These are phyloP conservation scores for Podospora pseudoanserina DNA, from an alignment of 495 filamentous ascomycete genomes.

Conservation along the genomic window DNA sequence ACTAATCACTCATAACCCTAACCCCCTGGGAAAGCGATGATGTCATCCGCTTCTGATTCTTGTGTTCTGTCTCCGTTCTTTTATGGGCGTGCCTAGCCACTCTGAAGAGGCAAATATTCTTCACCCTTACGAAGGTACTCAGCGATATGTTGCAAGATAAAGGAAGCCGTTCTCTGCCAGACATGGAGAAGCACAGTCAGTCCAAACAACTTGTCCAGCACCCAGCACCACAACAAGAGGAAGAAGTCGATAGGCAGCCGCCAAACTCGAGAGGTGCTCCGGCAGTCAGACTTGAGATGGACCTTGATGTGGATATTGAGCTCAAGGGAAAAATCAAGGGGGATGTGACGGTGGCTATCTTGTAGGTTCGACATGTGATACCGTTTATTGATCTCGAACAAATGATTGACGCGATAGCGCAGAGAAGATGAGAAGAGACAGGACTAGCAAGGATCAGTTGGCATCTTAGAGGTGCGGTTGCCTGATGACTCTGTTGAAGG, in stretches of 20 bases:
- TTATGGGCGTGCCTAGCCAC: too few relatives aligned
- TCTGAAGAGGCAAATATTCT: too few relatives aligned
- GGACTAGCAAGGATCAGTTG: background rate
- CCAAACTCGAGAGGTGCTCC: slow-evolving; percentile 22
- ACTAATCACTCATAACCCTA: too few relatives aligned
- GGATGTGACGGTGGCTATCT: slow-evolving; percentile 24
- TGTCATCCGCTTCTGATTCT: too few relatives aligned
- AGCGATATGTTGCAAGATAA: too few relatives aligned
- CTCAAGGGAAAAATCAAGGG: slow-evolving; percentile 31
- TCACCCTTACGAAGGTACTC: too few relatives aligned
- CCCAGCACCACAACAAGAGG: background rate
- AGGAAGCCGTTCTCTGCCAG: background rate
- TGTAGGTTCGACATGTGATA: background rate
- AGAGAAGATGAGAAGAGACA: background rate
- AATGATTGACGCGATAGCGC: background rate
- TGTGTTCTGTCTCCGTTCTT: too few relatives aligned
- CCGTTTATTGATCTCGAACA: background rate
- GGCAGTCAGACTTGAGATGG: slow-evolving; percentile 30
- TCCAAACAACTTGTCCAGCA: background rate
- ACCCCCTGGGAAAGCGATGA: too few relatives aligned
- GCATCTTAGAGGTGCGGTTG: background rate
- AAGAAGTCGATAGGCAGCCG: background rate
- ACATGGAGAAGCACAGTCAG: background rate
- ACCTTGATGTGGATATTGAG: slow-evolving; percentile 31
- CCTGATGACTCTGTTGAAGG: background rate